phyloP scores from a whole-genome alignment of 2,329 filamentous ascomycete species.

The Epichloe aotearoae region DNA sequence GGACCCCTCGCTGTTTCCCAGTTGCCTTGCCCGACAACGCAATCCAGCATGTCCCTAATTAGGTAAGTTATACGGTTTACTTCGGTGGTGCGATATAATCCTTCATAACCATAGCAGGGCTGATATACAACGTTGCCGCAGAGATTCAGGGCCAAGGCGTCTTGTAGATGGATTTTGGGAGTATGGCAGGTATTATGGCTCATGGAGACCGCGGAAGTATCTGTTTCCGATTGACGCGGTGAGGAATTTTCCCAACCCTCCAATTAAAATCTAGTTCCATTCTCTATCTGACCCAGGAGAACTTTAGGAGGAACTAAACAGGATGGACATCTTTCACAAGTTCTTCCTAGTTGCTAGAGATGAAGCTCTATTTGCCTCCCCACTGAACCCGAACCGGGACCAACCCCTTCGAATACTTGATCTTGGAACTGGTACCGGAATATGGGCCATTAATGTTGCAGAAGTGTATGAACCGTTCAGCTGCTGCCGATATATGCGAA shows the following conservation, averaged over 20 bases:
- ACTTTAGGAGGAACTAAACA: slow-evolving; percentile 53
- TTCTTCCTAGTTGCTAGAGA: slow-evolving; percentile 54
- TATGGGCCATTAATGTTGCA: slow-evolving; percentile 82
- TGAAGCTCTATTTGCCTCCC: slow-evolving; percentile 15
- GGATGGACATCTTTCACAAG: slow-evolving; percentile 72
- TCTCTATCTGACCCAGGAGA: neutral
- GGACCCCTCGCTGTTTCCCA: neutral
- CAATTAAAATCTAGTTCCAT: neutral
- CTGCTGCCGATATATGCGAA: neutral
- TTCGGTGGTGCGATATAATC: neutral
- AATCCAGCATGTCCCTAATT: neutral
- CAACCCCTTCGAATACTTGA: slow-evolving; percentile 37
- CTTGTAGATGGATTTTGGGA: slow-evolving; percentile 28
- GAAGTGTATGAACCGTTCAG: slow-evolving; percentile 33
- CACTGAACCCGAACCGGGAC: slow-evolving; percentile 8
- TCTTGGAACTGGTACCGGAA: slow-evolving; percentile 76
- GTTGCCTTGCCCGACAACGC: neutral
- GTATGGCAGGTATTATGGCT: slow-evolving; percentile 59
- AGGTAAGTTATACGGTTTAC: neutral
- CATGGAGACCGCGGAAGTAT: slow-evolving; percentile 55
- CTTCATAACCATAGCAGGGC: neutral
- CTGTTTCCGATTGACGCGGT: slow-evolving; percentile 68
- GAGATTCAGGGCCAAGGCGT: neutral
- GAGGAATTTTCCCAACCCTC: slow-evolving; percentile 14
- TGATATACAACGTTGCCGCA: neutral